Percentiles rank a stretch among this genome's conserved stretches.
Conservation (phyloP, 2,329 filamentous ascomycete species). For the Penicillium sp. region DNA sequence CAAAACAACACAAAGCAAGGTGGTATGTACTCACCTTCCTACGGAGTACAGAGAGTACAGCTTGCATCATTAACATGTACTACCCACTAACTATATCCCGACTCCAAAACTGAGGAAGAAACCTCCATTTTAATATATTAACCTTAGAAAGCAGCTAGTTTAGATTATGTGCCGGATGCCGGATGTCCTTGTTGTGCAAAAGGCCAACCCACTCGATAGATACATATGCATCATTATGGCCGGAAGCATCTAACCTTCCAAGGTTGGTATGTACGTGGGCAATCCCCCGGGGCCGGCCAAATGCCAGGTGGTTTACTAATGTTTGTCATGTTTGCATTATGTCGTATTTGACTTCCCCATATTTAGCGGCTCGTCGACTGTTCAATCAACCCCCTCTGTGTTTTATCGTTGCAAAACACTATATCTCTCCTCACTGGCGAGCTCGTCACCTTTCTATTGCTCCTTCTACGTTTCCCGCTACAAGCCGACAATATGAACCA, state of each 20-base stretch:
- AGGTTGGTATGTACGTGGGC: not conserved
- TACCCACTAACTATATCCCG: not conserved
- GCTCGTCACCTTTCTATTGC: not conserved
- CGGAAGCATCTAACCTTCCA: not conserved
- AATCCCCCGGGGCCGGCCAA: too few species aligned
- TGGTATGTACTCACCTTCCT: too few species aligned
- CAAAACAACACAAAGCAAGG: not conserved
- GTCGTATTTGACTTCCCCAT: slow-evolving; percentile 2
- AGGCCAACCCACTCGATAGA: not conserved
- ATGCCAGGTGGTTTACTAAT: not conserved
- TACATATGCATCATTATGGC: not conserved
- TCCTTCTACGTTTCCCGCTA: not conserved
- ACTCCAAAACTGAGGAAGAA: not conserved
- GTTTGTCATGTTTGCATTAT: slow-evolving; percentile 3
- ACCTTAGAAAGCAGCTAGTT: not conserved
- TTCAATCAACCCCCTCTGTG: not conserved
- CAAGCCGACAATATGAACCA: slow-evolving; percentile 30
- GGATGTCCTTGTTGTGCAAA: not conserved
- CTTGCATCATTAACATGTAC: not conserved
- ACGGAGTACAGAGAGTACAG: not conserved
- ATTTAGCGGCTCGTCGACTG: not conserved
- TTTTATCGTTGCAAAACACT: not conserved
- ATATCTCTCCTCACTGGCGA: not conserved
- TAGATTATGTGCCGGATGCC: not conserved
- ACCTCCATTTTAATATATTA: too few species aligned